Conservation (phyloP, 768 basidiomycete genomes). For the Mycena maculata region DNA sequence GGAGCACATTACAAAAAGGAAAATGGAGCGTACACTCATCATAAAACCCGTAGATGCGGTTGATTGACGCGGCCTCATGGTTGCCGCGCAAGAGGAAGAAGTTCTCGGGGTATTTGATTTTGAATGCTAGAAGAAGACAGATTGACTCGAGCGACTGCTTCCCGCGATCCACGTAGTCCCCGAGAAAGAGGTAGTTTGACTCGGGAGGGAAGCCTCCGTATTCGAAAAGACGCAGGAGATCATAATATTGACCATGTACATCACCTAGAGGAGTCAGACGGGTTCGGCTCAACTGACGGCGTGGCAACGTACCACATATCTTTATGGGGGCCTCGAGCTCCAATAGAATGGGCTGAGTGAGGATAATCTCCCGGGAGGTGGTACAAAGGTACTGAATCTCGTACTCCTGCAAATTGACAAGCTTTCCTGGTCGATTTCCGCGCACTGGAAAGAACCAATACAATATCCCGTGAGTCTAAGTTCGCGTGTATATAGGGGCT, state of each 20-base stretch:
- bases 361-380: slow-evolving; percentile 86
- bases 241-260: slow-evolving; percentile 90
- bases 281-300: slow-evolving; percentile 35
- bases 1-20: too few species aligned
- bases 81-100: slow-evolving; percentile 90
- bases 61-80: slow-evolving; percentile 89
- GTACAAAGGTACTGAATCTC: slow-evolving; percentile 90
- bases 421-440: slow-evolving; percentile 87
- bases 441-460: slow-evolving; percentile 59
- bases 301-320: slow-evolving; percentile 72
- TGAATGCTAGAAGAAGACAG: slow-evolving; percentile 29
- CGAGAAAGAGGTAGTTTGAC: slow-evolving; percentile 89
- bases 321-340: slow-evolving; percentile 76
- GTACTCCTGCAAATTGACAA: slow-evolving; percentile 83
- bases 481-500: too few species aligned
- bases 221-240: slow-evolving; percentile 84
- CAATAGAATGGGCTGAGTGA: slow-evolving; percentile 84
- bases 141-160: slow-evolving; percentile 32
- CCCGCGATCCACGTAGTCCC: slow-evolving; percentile 55
- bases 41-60: slow-evolving; percentile 74
- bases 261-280: slow-evolving; percentile 62
- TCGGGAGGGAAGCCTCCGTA: slow-evolving; percentile 91
- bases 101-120: slow-evolving; percentile 77
- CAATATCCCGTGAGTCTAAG: too few species aligned
- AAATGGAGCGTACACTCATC: slow-evolving; percentile 48